Evolutionary conservation across 2,329 filamentous ascomycete genomes (phyloP), one percentile per base, ranked within the genome.

Genomic region (Alternaria dauci): DNA sequence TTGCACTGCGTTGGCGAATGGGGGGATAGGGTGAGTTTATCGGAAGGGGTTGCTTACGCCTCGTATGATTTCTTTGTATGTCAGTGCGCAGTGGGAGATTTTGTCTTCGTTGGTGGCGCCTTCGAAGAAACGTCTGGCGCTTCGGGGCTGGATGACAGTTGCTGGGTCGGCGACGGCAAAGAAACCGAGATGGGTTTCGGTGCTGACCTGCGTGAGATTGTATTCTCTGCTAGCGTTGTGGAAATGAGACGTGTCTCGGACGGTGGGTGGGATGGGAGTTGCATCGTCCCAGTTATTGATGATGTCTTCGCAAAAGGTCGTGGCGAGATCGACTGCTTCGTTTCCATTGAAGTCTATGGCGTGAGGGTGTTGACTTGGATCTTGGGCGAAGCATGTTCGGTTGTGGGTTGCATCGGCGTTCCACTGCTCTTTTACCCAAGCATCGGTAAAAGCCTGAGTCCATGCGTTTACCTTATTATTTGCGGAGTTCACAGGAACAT

Each of bases 281-380:
- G 9, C 1, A 0, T 0, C 0, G 9, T 18, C 43, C 25, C 25
- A 28, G 0, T 1, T 0, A 0, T 46, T 20, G 26, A 50, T n/a
- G 18, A 25, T 50, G 12, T 36, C 32, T 32, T 50, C 14, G 2
- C 46, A 50, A 8, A 50, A 50, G 7, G 28, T 14, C 9, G 2
- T 4, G 12, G 46, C 30, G 3, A 50, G 20, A 1, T 3, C 18
- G 2, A 50, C 46, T 3, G 46, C 46, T 14, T 50, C 8, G 1
- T 32, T 3, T 50, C 46, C 28, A 3, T 50, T 20, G 4, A 50
- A 50, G 1, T 20, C 28, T 36, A 16, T 50, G 6, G 30, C 11
- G 2, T 36, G 6, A 0, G 46, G 28, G 5, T 36, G 8, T 20
- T 25, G 11, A 2, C 4, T 18, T 9, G n/a, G 5, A 12, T 18